Percentiles rank a stretch among this genome's conserved stretches.
Conservation (phyloP, 1,139 yeast genomes). For the Diutina sp. region DNA sequence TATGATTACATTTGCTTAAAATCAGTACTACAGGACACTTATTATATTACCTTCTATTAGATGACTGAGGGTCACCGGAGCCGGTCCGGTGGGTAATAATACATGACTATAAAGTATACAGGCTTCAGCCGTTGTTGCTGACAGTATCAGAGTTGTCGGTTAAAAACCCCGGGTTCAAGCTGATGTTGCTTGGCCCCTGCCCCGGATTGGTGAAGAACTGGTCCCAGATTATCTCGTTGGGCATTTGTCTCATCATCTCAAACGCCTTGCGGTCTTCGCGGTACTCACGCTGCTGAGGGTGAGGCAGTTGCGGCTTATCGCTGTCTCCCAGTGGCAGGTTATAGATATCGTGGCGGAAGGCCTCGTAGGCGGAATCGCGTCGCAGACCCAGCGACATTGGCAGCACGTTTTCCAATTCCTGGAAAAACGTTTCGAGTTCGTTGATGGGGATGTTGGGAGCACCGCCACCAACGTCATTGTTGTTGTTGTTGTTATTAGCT, state of each 20-base stretch:
- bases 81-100: not conserved
- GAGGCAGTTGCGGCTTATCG: not conserved
- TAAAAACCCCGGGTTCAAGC: not conserved
- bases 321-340: not conserved
- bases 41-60: not conserved
- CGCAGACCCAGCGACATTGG: constrained; percentile 9
- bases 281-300: constrained; percentile 5
- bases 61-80: not conserved
- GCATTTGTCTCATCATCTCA: constrained; percentile 53
- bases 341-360: not conserved
- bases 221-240: constrained; percentile 66
- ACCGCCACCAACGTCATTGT: not conserved
- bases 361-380: constrained; percentile 1
- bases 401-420: constrained; percentile 22
- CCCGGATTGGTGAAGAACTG: constrained; percentile 39
- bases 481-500: not conserved
- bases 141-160: not conserved
- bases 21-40: too few relatives aligned
- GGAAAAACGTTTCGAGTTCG: constrained; percentile 31
- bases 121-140: not conserved
- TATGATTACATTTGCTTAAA: too few relatives aligned
- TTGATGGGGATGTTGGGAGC: not conserved
- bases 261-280: constrained; percentile 12
- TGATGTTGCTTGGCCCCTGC: not conserved
- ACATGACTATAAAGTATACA: not conserved